These are phyloP conservation scores for Diospyros kaki DNA, from an alignment of 148 eudicot species.

Conservation along the genomic window DNA sequence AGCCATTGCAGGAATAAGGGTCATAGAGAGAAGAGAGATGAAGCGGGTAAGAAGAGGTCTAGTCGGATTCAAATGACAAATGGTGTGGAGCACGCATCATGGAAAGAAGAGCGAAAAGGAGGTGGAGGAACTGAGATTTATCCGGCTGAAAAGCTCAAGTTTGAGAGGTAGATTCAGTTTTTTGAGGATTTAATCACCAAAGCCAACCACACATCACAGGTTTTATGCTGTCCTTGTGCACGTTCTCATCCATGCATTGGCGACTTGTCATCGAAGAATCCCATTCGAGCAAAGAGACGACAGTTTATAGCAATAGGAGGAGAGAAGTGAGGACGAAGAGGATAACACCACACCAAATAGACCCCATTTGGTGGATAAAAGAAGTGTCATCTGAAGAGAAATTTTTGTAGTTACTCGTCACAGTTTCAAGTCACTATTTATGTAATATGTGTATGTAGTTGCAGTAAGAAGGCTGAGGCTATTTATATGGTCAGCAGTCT, in stretches of 20 bases:
- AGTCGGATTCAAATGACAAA: conserved; percentile 12
- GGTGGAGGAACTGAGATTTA: conserved; percentile 30
- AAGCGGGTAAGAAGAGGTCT: conserved; percentile 5
- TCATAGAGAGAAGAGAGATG: conserved; percentile 11
- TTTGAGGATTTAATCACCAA: background rate
- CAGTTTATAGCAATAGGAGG: too few species aligned
- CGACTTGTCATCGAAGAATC: too few species aligned
- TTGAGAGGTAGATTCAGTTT: conserved; percentile 24
- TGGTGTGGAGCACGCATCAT: conserved; percentile 4
- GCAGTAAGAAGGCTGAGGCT: too few species aligned
- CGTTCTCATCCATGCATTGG: background rate
- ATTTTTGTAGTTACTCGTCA: too few species aligned
- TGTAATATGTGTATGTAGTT: too few species aligned
- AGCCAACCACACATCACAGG: background rate
- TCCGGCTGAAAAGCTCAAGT: conserved; percentile 41
- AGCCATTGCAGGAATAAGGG: conserved; percentile 25
- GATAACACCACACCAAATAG: too few species aligned
- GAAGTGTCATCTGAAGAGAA: too few species aligned
- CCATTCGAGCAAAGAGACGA: too few species aligned
- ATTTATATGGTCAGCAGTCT: too few species aligned
- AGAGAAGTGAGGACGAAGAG: too few species aligned
- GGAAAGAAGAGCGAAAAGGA: conserved; percentile 20
- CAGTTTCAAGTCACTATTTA: too few species aligned
- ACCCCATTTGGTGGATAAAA: too few species aligned
- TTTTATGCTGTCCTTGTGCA: background rate